Evolutionary conservation across 495 filamentous ascomycete genomes (phyloP), one percentile per base, ranked within the genome.

Genomic region (Podospora pseudopauciseta): DNA sequence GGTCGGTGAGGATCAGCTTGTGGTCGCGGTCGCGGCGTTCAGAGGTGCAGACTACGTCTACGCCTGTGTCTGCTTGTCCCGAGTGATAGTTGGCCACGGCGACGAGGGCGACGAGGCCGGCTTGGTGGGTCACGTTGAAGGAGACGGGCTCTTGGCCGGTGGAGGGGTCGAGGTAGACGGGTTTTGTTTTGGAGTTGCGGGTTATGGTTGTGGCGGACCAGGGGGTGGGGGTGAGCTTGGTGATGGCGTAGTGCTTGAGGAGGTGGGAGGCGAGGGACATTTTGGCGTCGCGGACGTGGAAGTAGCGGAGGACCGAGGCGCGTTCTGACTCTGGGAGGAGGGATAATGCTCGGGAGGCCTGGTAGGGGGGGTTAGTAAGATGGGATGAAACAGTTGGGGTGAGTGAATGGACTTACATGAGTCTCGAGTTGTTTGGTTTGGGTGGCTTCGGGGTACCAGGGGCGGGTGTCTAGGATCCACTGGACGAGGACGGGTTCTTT

Each of bases 91-190:
- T 20, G 32, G 66, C 28, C 13, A 80, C 76, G 26, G 81, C 81
- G n/a, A 82, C 79, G 11, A 83, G 77, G 5, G 86, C 84, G 11
- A 94, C 92, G 13, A 97, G 78, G 0, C 91, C 91, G 16, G 89
- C 90, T 76, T 97, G 93, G 74, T 97, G 93, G 64, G 87, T 91
- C 65, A 97, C 90, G 75, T 97, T 97, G 85, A 97, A 97, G 65
- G 90, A 85, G 19, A 94, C 81, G 27, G 79, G 77, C 63, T 76
- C 63, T 18, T 63, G 20, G 18, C 72, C 70, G 20, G 77, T 70
- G 7, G 65, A 71, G 0, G 74, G 65, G 66, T 80, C 73, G 44
- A 68, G 65, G 58, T 74, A 88, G 64, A 80, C 79, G 7, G 93
- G 93, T 68, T 89, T 97, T 72, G 83, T 81, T 86, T 59, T 67